phyloP scores from a whole-genome alignment of 768 basidiomycete species.

The Galerina sulciceps region DNA sequence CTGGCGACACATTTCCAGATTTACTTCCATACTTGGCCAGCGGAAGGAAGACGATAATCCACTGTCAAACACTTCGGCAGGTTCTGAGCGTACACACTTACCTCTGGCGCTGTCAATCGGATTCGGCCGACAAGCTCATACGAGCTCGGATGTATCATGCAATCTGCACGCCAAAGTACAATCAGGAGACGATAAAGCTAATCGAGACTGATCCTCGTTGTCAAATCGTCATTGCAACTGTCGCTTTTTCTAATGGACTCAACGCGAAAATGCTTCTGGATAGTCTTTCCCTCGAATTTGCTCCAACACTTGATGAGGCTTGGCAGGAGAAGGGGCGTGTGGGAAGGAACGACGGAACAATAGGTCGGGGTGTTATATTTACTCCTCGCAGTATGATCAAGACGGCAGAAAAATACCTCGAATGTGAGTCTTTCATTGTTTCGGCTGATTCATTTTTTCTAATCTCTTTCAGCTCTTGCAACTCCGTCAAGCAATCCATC shows the following conservation, averaged over 20 bases:
- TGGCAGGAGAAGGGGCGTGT: slow-evolving; percentile 13
- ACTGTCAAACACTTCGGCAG: slow-evolving; percentile 4
- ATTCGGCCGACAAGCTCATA: neutral
- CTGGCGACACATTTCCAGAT: slow-evolving; percentile 1
- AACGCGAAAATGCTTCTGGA: slow-evolving; percentile 9
- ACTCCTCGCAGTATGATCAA: neutral
- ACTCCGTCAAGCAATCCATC: neutral
- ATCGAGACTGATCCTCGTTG: slow-evolving; percentile 1
- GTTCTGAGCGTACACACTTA: neutral
- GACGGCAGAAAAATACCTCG: neutral
- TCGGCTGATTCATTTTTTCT: neutral
- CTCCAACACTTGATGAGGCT: slow-evolving; percentile 2
- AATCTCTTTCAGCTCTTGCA: neutral
- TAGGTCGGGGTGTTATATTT: slow-evolving; percentile 7
- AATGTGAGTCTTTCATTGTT: neutral
- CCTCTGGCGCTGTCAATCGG: slow-evolving; percentile 1
- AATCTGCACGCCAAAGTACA: neutral
- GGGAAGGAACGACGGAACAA: neutral
- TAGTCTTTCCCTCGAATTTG: slow-evolving; percentile 13
- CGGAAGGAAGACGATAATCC: slow-evolving; percentile 8
- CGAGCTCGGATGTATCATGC: neutral
- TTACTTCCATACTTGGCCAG: slow-evolving; percentile 11
- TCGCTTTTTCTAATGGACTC: slow-evolving; percentile 12
- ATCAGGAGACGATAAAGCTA: neutral
- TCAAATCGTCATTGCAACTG: slow-evolving; percentile 7